phyloP scores from a whole-genome alignment of 2,329 filamentous ascomycete genomes.

The Fusarium circinatum region DNA sequence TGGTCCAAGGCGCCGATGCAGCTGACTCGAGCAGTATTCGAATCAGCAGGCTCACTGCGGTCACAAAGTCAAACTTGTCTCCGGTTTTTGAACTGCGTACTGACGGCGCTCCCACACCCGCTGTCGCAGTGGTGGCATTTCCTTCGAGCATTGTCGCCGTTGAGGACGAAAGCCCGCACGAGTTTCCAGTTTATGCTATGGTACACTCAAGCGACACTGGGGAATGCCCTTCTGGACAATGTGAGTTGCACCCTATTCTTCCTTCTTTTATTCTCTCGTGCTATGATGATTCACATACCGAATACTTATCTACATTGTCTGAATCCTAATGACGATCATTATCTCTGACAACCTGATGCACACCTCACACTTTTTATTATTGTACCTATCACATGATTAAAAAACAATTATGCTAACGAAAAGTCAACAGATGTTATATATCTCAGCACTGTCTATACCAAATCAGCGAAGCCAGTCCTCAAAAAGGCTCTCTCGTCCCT shows the following conservation, averaged over 20 bases:
- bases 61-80: slow-evolving; percentile 74
- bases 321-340: slow-evolving; percentile 87
- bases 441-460: slow-evolving; percentile 50
- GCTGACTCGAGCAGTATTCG: slow-evolving; percentile 43
- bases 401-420: slow-evolving; percentile 47
- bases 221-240: slow-evolving; percentile 88
- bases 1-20: slow-evolving; percentile 59
- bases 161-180: slow-evolving; percentile 47
- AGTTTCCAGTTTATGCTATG: slow-evolving; percentile 67
- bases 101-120: slow-evolving; percentile 81
- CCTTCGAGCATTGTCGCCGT: slow-evolving; percentile 61
- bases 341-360: slow-evolving; percentile 91
- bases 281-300: slow-evolving; percentile 84
- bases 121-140: slow-evolving; percentile 76
- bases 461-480: slow-evolving; percentile 51
- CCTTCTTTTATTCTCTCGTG: slow-evolving; percentile 47
- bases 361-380: slow-evolving; percentile 37
- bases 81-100: slow-evolving; percentile 75
- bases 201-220: slow-evolving; percentile 91
- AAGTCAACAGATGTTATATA: slow-evolving; percentile 47
- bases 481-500: slow-evolving; percentile 56
- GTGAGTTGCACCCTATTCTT: slow-evolving; percentile 69
- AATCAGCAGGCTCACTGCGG: slow-evolving; percentile 70
- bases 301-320: slow-evolving; percentile 99
- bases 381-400: slow-evolving; percentile 3